Conservation (phyloP, 257 asterid genomes). For the Nicotiana tabacum region DNA sequence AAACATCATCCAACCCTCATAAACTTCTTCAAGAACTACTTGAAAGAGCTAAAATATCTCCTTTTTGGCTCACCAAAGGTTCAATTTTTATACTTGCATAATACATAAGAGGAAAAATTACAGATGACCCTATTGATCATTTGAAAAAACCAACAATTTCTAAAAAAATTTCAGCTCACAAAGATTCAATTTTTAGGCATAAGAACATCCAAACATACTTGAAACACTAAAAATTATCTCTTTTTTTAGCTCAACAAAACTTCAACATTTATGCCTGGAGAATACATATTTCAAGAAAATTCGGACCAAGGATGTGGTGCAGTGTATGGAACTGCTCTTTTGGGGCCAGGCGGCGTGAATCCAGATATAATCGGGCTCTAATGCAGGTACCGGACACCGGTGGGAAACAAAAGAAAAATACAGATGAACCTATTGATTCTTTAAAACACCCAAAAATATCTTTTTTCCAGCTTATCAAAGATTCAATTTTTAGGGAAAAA, state of each 20-base stretch:
- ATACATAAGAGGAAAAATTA: conserved; percentile 23
- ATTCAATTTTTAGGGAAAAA: conserved; percentile 20
- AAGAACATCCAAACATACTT: neutral
- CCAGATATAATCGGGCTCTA: no score
- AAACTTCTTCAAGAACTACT: no score
- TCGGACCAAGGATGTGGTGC: no score
- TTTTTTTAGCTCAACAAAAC: conserved; percentile 14
- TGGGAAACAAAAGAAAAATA: conserved; percentile 27
- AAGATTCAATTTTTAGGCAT: conserved; percentile 25
- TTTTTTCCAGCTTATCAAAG: conserved; percentile 14
- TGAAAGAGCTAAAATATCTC: no score
- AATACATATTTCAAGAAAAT: neutral
- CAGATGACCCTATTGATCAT: conserved; percentile 35
- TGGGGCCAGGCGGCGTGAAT: no score
- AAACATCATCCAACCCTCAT: neutral
- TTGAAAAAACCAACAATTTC: neutral
- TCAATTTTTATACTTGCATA: conserved; percentile 14
- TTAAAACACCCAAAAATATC: neutral
- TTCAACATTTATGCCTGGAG: conserved; percentile 23
- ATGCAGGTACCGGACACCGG: no score
- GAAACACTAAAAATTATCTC: no score
- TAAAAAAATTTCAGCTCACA: neutral
- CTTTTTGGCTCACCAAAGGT: conserved; percentile 14
- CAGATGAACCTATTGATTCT: conserved; percentile 35
- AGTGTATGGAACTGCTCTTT: no score